Percentiles rank a stretch among this genome's conserved stretches.
phyloP scores from a whole-genome alignment of 495 filamentous ascomycete genomes.

The Aspergillus conjunctus region DNA sequence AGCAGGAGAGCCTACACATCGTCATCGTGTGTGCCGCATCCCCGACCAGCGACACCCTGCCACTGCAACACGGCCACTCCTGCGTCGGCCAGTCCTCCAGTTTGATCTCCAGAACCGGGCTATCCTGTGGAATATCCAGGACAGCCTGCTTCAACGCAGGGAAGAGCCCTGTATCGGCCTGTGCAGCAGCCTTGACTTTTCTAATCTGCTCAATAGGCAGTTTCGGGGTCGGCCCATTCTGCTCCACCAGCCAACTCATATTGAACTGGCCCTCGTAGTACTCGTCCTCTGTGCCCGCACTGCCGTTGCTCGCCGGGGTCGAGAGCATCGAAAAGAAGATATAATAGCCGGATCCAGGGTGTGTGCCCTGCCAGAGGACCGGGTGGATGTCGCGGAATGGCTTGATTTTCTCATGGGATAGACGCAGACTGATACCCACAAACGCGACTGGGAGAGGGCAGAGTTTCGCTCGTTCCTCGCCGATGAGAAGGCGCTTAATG shows the following conservation, averaged over 20 bases:
- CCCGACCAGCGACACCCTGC: constrained; percentile 47
- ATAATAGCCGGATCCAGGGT: constrained; percentile 58
- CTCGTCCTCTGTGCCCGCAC: constrained; percentile 4
- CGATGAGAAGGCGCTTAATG: constrained; percentile 38
- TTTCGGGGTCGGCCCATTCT: constrained; percentile 2
- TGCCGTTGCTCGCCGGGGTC: constrained; percentile 6
- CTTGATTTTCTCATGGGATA: constrained; percentile 41
- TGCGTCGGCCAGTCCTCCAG: constrained; percentile 51
- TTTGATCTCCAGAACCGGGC: constrained; percentile 51
- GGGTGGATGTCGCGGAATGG: constrained; percentile 56
- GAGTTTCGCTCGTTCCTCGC: constrained; percentile 39
- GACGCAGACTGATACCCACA: constrained; percentile 47
- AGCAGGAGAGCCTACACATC: constrained; percentile 1
- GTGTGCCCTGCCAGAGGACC: constrained; percentile 61
- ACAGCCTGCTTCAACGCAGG: neutral
- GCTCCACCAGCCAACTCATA: constrained; percentile 9
- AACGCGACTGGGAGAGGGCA: constrained; percentile 51
- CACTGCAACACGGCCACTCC: neutral
- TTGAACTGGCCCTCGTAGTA: constrained; percentile 12
- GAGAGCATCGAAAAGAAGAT: constrained; percentile 45
- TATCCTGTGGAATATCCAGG: constrained; percentile 35
- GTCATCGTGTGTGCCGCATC: constrained; percentile 58
- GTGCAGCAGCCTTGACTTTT: neutral
- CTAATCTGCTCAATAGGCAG: neutral
- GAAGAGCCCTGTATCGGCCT: constrained; percentile 3